A percentile compares a stretch with the other conserved stretches of the same genome.
These are phyloP conservation scores for Onygenales sp. DNA, from an alignment of 2,329 filamentous ascomycete species.

Conservation along the genomic window DNA sequence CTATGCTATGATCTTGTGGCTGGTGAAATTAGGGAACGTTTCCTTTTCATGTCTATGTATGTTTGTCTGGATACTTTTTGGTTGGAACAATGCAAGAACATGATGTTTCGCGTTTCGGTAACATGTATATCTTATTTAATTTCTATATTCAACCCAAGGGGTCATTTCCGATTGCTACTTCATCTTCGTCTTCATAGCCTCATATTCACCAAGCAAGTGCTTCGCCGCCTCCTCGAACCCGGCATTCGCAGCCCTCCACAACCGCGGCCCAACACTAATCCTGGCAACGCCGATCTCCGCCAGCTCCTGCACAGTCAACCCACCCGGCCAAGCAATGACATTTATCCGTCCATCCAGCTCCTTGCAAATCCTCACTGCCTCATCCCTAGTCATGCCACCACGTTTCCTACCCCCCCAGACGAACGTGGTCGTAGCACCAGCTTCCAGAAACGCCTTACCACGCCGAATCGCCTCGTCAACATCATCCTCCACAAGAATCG, in stretches of 20 bases:
- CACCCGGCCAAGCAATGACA: constrained; percentile 35
- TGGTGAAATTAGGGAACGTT: constrained; percentile 34
- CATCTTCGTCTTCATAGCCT: constrained; percentile 8
- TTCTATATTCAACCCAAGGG: no score
- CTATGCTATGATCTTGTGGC: constrained; percentile 45
- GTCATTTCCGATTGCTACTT: not conserved
- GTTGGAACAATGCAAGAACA: no score
- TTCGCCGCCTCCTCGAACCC: constrained; percentile 10
- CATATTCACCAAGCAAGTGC: constrained; percentile 10
- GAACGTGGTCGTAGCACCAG: constrained; percentile 51
- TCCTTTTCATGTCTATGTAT: no score
- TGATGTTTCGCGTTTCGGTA: no score
- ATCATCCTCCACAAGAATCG: constrained; percentile 32
- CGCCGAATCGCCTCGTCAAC: constrained; percentile 43
- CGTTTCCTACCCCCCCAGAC: constrained; percentile 46
- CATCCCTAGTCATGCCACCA: constrained; percentile 35
- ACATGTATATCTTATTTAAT: no score
- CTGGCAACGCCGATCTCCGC: constrained; percentile 44
- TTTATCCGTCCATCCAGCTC: constrained; percentile 43
- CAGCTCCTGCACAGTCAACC: constrained; percentile 37
- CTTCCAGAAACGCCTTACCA: constrained; percentile 48
- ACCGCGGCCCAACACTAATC: constrained; percentile 45
- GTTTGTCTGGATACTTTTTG: no score
- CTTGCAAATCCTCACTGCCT: constrained; percentile 39
- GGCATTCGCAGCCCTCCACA: constrained; percentile 34